Evolutionary conservation across 441 rosid species (phyloP).

Genomic region (Gossypium schwendimanii): DNA sequence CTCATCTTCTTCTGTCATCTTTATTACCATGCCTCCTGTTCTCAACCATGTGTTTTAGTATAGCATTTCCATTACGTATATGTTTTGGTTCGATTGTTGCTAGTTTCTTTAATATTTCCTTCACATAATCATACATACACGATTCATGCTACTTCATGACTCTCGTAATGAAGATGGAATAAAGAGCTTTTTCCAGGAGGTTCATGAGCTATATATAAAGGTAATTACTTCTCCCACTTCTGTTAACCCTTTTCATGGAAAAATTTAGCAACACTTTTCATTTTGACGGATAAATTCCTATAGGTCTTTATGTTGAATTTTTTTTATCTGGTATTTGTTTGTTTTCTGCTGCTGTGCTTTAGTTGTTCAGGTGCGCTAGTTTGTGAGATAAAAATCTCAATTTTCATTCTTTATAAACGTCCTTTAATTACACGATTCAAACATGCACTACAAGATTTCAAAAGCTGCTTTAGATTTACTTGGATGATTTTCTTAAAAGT

Average conservation of each 20-base stretch:
- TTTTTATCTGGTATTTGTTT: background rate
- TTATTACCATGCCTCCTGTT: background rate
- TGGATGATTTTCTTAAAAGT: background rate
- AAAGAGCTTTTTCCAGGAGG: slow-evolving; percentile 97
- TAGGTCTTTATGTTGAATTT: background rate
- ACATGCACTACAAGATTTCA: background rate
- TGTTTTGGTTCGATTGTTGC: background rate
- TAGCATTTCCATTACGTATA: background rate
- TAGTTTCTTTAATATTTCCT: slow-evolving; percentile 28
- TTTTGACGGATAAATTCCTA: background rate
- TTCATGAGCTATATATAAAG: slow-evolving; percentile 93
- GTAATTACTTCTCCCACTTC: slow-evolving; percentile 22
- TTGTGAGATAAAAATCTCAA: background rate
- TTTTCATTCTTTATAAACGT: background rate
- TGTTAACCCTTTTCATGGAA: background rate
- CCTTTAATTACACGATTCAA: background rate
- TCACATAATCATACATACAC: slow-evolving; percentile 61
- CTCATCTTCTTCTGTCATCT: background rate
- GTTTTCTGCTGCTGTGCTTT: background rate
- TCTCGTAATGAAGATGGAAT: slow-evolving; percentile 93
- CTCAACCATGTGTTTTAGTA: background rate
- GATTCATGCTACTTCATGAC: slow-evolving; percentile 94
- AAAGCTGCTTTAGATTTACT: background rate
- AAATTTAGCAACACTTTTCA: background rate
- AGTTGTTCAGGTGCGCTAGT: background rate